These are phyloP conservation scores for Saprolegnia parasitica DNA, from an alignment of 352 stramenopile genomes.

Conservation along the genomic window DNA sequence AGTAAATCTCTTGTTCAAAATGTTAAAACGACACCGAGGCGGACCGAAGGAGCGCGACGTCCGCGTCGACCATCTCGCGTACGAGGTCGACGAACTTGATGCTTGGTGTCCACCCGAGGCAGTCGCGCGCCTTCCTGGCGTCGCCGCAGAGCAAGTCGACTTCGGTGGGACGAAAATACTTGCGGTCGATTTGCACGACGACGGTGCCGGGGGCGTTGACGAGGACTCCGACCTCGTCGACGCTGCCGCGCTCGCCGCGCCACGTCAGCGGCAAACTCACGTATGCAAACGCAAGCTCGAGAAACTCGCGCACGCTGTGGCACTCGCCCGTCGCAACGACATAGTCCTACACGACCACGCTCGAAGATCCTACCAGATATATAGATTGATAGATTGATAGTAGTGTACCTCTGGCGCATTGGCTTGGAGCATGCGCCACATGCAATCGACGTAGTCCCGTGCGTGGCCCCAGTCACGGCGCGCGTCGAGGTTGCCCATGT, in stretches of 20 bases:
- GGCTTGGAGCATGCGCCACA: constrained; percentile 98
- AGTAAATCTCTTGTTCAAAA: too few species aligned
- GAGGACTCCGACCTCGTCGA: constrained; percentile 93
- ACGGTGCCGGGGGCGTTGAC: constrained; percentile 78
- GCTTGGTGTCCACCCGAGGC: constrained; percentile 90
- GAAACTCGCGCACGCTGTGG: constrained; percentile 97
- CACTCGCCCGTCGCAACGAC: constrained; percentile 93
- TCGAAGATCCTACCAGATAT: constrained; percentile 9
- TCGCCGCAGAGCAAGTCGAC: constrained; percentile 97
- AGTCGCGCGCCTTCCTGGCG: constrained; percentile 87
- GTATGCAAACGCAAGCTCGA: constrained; percentile 92
- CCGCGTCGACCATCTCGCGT: constrained; percentile 94
- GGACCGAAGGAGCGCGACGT: constrained; percentile 64
- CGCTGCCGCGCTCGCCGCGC: constrained; percentile 82
- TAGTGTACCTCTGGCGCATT: constrained; percentile 33
- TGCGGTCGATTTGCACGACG: constrained; percentile 93
- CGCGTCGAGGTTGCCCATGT: constrained; percentile 96
- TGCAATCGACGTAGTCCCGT: constrained; percentile 97
- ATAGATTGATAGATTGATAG: neutral
- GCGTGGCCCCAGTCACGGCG: constrained; percentile 99
- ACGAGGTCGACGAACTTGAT: constrained; percentile 92
- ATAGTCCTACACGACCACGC: constrained; percentile 50
- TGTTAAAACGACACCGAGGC: too few species aligned
- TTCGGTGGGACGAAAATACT: constrained; percentile 98
- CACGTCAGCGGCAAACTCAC: constrained; percentile 90